Evolutionary conservation across 768 basidiomycete species (phyloP), one percentile per base, ranked within the genome.

Genomic region (Crucibulum laeve): DNA sequence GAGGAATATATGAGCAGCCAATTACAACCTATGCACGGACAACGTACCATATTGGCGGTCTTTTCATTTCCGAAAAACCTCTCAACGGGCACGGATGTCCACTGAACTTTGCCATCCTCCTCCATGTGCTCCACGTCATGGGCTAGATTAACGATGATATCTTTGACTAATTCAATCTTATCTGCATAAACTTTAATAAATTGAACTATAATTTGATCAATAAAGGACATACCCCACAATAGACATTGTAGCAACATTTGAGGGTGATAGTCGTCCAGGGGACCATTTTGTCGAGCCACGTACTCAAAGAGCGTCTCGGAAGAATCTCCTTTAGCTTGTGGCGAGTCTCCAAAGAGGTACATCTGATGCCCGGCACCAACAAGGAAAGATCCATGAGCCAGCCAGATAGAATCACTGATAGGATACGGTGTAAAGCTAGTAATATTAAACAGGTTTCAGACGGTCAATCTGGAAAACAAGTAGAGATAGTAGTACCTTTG

Each of bases 351-450:
- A 61, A 80, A 93, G 33, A 95, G 73, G 49, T 79, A 81, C 74
- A 95, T 77, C 53, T 92, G 83, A 55, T 90, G 88, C 1, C 88
- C 87, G 21, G 85, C 82, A 26, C 82, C 91, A 26, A 96, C 70
- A 3, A 94, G 73, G 34, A 98, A 69, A 3, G 84, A 83, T 13
- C 93, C 91, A 50, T 84, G 75, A 7, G 86, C 79, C 4, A 91
- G 73, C 93, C 93, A 96, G 28, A 94, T 91, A 2, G 93, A 95
- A 58, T 96, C 91, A 32, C 71, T 79, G 54, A 96, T 94, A 2
- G 81, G 74, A 44, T 84, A 77, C 0, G 91, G 81, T 1, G 90
- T 82, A 45, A 85, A 76, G 32, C 89, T 92, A 46, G n/a, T 26
- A 14, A 10, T 28, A n/a, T 18, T n/a, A 11, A 19, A 32, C 17